Percentiles rank a stretch among this genome's conserved stretches.
Conservation (phyloP, 2,329 filamentous ascomycete genomes). For the Diaporthe citri region DNA sequence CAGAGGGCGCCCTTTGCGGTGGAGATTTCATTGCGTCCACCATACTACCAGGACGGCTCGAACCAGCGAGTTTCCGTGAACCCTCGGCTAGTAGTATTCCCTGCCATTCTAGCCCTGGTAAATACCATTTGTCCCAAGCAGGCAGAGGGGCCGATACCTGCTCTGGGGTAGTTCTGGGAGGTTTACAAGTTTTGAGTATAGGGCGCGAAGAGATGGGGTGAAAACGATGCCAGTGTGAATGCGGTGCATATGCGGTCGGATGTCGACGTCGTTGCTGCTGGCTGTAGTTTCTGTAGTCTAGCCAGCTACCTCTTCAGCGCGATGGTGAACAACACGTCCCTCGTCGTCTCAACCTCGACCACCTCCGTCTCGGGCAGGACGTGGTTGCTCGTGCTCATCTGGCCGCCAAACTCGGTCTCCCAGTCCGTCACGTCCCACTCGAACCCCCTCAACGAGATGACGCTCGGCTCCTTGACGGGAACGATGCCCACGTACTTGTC, state of each 20-base stretch:
- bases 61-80: neutral
- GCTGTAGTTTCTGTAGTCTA: neutral
- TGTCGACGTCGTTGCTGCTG: neutral
- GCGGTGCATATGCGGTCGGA: neutral
- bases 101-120: neutral
- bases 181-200: neutral
- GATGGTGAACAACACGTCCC: constrained; percentile 80
- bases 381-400: constrained; percentile 85
- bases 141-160: neutral
- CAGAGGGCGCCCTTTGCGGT: neutral
- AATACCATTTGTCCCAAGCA: neutral
- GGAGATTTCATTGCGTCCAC: neutral
- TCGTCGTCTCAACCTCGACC: constrained; percentile 73
- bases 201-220: neutral
- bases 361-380: constrained; percentile 69
- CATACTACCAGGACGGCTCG: neutral
- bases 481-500: constrained; percentile 88
- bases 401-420: constrained; percentile 80
- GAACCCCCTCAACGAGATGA: constrained; percentile 84
- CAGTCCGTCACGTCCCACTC: constrained; percentile 93
- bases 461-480: constrained; percentile 81
- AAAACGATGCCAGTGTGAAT: neutral
- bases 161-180: too few species aligned
- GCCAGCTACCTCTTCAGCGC: constrained; percentile 60
- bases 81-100: neutral